phyloP scores from a whole-genome alignment of 2,329 filamentous ascomycete genomes.

The Capronia americana region DNA sequence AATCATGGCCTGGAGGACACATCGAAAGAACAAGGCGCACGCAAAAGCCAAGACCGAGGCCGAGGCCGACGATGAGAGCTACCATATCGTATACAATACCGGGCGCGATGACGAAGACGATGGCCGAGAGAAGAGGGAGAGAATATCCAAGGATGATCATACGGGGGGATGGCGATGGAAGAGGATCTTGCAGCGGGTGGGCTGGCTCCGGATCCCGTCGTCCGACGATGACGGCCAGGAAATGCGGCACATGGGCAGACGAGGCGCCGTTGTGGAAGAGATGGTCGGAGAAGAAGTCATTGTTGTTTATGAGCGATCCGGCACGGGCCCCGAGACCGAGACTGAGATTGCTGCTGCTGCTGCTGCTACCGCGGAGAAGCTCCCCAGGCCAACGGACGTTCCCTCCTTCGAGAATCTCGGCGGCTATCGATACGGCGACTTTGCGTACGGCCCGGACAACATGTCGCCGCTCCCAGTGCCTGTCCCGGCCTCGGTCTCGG shows the following conservation, averaged over 20 bases:
- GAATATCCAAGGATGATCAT: background rate
- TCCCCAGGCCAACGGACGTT: background rate
- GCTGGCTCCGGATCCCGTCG: constrained; percentile 8
- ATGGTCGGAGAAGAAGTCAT: background rate
- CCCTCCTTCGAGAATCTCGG: constrained; percentile 13
- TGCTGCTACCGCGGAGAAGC: background rate
- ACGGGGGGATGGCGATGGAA: background rate
- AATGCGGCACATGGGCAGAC: background rate
- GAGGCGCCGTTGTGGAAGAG: background rate
- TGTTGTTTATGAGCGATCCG: background rate
- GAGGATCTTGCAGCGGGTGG: constrained; percentile 3
- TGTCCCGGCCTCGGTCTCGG: background rate
- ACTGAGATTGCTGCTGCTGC: background rate
- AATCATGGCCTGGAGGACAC: constrained; percentile 6
- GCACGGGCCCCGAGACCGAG: background rate
- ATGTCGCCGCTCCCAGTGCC: constrained; percentile 17
- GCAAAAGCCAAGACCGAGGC: background rate
- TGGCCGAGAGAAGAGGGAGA: background rate
- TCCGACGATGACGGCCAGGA: background rate
- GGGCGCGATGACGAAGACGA: background rate
- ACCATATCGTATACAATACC: background rate
- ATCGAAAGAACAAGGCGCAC: background rate
- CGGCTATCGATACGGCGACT: constrained; percentile 19
- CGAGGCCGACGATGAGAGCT: background rate
- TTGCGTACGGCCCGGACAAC: constrained; percentile 11